Conservation (phyloP, 2,329 filamentous ascomycete species). For the Aspergillus udagawae region DNA sequence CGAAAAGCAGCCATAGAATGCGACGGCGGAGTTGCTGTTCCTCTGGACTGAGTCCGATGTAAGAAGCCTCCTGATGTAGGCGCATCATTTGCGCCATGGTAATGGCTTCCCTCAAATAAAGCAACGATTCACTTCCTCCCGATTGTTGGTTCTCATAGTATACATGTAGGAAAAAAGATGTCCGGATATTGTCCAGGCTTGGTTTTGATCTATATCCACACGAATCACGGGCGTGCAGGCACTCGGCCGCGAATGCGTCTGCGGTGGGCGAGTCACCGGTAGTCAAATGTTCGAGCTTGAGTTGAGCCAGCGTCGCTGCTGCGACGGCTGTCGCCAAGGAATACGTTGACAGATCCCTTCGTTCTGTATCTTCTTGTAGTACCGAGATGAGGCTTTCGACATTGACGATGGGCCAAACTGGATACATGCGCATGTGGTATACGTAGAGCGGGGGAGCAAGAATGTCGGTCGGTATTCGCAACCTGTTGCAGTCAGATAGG, state of each 20-base stretch:
- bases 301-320: slow-evolving; percentile 48
- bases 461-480: slow-evolving; percentile 13
- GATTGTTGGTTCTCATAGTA: slow-evolving; percentile 49
- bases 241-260: slow-evolving; percentile 34
- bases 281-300: slow-evolving; percentile 35
- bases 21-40: slow-evolving; percentile 47
- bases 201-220: slow-evolving; percentile 26
- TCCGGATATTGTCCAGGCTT: slow-evolving; percentile 42
- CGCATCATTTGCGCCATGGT: slow-evolving; percentile 50
- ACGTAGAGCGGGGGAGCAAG: slow-evolving; percentile 39
- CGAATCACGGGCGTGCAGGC: slow-evolving; percentile 27
- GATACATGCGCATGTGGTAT: slow-evolving; percentile 50
- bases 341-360: slow-evolving; percentile 30
- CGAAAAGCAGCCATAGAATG: slow-evolving; percentile 48
- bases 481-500: slow-evolving; percentile 1
- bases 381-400: slow-evolving; percentile 41
- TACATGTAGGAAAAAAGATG: slow-evolving; percentile 51
- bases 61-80: slow-evolving; percentile 44
- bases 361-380: slow-evolving; percentile 29
- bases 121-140: slow-evolving; percentile 45
- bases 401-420: slow-evolving; percentile 51
- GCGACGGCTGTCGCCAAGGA: slow-evolving; percentile 46
- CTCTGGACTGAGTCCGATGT: slow-evolving; percentile 29
- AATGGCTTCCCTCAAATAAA: slow-evolving; percentile 51
- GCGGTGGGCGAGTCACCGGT: slow-evolving; percentile 29